Conservation (phyloP, 2,329 filamentous ascomycete genomes). For the Cytospora leucostoma region DNA sequence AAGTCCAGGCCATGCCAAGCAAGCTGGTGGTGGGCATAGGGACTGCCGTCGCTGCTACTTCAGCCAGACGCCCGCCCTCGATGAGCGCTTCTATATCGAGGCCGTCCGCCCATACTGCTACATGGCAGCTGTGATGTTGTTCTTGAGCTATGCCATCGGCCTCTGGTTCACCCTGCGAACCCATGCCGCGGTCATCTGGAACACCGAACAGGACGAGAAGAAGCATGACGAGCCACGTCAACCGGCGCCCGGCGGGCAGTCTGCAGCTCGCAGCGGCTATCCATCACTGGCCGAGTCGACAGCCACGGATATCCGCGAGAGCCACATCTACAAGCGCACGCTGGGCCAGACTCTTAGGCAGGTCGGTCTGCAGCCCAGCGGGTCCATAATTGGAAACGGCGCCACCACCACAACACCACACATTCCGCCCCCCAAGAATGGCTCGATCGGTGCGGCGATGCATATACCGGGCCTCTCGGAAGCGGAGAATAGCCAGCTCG, state of each 20-base stretch:
- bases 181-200: conserved; percentile 97
- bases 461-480: conserved; percentile 72
- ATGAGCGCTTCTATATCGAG: conserved; percentile 86
- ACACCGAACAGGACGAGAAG: conserved; percentile 78
- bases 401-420: conserved; percentile 58
- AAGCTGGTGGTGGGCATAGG: conserved; percentile 46
- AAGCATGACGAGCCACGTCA: conserved; percentile 55
- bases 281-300: conserved; percentile 48
- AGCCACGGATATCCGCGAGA: conserved; percentile 76
- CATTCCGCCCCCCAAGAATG: conserved; percentile 71
- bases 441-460: conserved; percentile 45
- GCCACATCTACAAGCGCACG: conserved; percentile 89
- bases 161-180: conserved; percentile 94
- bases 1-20: conserved; percentile 45
- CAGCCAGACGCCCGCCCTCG: conserved; percentile 78
- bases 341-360: conserved; percentile 87
- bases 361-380: conserved; percentile 62
- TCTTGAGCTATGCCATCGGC: conserved; percentile 90
- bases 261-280: conserved; percentile 23
- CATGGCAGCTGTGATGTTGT: conserved; percentile 80
- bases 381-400: conserved; percentile 44
- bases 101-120: conserved; percentile 94
- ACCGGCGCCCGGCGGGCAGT: conserved; percentile 34
- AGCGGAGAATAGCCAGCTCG: conserved; percentile 77
- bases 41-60: conserved; percentile 96